These are phyloP conservation scores for Talaromyces adpressus DNA, from an alignment of 495 filamentous ascomycete species.

Conservation along the genomic window DNA sequence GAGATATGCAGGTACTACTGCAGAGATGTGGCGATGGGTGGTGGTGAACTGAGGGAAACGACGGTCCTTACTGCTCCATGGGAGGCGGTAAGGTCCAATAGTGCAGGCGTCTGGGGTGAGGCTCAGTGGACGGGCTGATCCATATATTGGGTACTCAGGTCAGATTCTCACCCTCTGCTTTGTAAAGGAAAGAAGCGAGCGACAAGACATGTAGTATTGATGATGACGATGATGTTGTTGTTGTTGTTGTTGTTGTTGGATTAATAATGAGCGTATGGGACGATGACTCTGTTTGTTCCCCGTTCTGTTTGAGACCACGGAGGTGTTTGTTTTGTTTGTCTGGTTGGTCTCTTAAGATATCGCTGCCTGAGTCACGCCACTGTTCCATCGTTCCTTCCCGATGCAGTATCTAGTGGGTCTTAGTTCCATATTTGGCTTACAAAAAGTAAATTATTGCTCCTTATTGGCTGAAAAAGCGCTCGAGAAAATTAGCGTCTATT, in stretches of 20 bases:
- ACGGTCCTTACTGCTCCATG: background rate
- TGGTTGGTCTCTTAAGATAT: background rate
- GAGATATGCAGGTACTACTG: background rate
- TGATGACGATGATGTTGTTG: background rate
- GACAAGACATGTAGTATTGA: background rate
- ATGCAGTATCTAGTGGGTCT: background rate
- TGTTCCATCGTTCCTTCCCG: background rate
- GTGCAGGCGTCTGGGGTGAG: background rate
- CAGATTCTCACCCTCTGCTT: background rate
- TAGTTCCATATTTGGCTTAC: background rate
- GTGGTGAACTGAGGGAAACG: background rate
- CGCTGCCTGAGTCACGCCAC: background rate
- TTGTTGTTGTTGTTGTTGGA: background rate
- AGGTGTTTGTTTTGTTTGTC: background rate
- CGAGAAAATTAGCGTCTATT: background rate
- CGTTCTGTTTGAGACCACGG: background rate
- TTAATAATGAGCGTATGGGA: background rate
- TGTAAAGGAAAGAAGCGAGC: background rate
- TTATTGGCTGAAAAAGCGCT: background rate
- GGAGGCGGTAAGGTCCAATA: constrained; percentile 3
- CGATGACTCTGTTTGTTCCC: background rate
- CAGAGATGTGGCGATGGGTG: constrained; percentile 5
- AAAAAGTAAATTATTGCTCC: background rate
- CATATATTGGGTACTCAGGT: background rate
- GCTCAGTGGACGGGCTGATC: background rate